Percentiles rank a stretch among this genome's conserved stretches.
Evolutionary conservation across 2,329 filamentous ascomycete genomes (phyloP).

Genomic region (Claviceps digitariae): DNA sequence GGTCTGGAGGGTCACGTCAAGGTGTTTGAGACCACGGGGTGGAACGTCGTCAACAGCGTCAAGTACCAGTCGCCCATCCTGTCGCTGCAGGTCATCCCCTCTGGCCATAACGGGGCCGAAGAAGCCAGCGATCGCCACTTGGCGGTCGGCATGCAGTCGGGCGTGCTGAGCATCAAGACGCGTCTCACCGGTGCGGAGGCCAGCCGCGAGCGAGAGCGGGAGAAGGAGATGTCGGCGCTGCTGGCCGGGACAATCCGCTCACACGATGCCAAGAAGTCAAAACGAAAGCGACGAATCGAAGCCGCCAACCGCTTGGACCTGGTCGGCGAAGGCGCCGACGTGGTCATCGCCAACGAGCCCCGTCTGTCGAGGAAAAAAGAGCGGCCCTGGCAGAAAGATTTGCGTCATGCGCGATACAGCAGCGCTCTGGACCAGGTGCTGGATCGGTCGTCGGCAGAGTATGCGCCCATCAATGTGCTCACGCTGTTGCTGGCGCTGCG

Average conservation of each 20-base stretch:
- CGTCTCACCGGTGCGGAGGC: constrained; percentile 77
- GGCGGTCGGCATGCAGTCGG: constrained; percentile 87
- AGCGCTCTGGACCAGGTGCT: constrained; percentile 71
- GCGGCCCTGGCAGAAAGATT: constrained; percentile 64
- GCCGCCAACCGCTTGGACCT: constrained; percentile 53
- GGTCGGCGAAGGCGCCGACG: constrained; percentile 71
- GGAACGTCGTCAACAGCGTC: constrained; percentile 90
- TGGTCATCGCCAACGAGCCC: constrained; percentile 67
- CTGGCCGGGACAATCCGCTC: constrained; percentile 65
- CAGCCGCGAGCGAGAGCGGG: constrained; percentile 57
- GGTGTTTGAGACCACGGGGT: constrained; percentile 83
- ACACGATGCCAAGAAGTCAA: constrained; percentile 58
- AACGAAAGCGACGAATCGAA: constrained; percentile 47
- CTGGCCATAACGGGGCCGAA: constrained; percentile 18
- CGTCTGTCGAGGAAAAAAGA: constrained; percentile 41
- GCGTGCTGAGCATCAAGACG: constrained; percentile 80
- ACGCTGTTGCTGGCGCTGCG: constrained; percentile 74
- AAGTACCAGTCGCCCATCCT: constrained; percentile 92
- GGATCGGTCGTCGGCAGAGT: constrained; percentile 33
- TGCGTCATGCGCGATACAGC: constrained; percentile 66
- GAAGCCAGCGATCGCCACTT: constrained; percentile 75
- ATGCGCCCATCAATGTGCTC: constrained; percentile 49
- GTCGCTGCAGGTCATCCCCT: constrained; percentile 58
- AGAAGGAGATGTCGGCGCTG: constrained; percentile 74
- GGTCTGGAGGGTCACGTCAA: constrained; percentile 94